Evolutionary conservation across 2,329 filamentous ascomycete genomes (phyloP), one percentile per base, ranked within the genome.

Genomic region (Dichotomopilus funicola): DNA sequence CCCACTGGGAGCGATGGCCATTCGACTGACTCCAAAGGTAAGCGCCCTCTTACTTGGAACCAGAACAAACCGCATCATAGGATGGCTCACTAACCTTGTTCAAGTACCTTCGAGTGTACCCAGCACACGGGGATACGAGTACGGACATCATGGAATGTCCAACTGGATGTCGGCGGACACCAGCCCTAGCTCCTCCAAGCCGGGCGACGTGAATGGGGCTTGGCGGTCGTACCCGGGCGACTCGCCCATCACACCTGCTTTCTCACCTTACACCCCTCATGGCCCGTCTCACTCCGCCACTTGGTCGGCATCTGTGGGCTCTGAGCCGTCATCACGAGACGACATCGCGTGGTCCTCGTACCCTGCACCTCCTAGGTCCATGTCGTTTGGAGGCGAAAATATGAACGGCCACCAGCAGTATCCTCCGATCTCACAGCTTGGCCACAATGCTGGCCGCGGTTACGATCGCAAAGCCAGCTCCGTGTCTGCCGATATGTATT

Each of bases 171-270:
- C 74, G 35, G 60, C 73, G n/a, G 75, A 78, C 3, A 63, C 71
- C 12, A 71, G 67, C 41, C 67, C 72, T 10, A 69, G 64, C 57
- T 64, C 72, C n/a, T 70, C 74, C 10, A 78, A 76, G 56, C 64
- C 73, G 7, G 68, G 68, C 41, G 75, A 77, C 33, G 60, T 76
- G 57, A 73, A 69, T 55, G 60, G 71, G 8, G 69, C 71, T 10
- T 84, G 80, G 81, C 70, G 75, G 57, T 66, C 72, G 6, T 80
- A 77, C 61, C 65, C 76, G 8, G 71, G 76, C 43, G 78, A 79
- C 42, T 75, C 79, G 6, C 74, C 78, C 8, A 70, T 80, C 37
- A 75, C 75, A 3, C 71, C 77, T 0, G 75, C 74, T 2, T 78
- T 77, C 57, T 76, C 78, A 5, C 73, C 77, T 1, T 82, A 79